phyloP scores from a whole-genome alignment of 164 flowering plant species.

The Cinnamomum chago region DNA sequence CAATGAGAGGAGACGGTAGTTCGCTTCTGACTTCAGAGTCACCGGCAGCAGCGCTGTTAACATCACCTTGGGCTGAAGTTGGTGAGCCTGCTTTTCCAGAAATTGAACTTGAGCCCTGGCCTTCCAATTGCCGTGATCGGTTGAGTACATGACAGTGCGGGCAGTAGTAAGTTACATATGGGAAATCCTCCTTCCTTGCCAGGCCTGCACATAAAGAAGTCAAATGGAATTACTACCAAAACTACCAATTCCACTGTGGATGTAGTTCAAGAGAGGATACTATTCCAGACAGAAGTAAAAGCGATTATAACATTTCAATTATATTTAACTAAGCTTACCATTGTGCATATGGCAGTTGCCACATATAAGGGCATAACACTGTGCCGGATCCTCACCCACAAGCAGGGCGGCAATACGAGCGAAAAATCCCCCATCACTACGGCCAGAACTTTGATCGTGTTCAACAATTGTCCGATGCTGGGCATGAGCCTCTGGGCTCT shows the following conservation, averaged over 20 bases:
- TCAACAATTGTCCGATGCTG: slow-evolving; percentile 46
- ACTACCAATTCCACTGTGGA: not conserved
- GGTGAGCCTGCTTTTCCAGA: slow-evolving; percentile 1
- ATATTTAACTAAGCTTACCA: slow-evolving; percentile 32
- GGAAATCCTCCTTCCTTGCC: slow-evolving; percentile 84
- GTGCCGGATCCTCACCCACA: slow-evolving; percentile 94
- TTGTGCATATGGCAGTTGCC: slow-evolving; percentile 96
- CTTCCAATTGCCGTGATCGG: slow-evolving; percentile 40
- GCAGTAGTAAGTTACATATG: slow-evolving; percentile 76
- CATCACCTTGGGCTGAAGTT: not conserved
- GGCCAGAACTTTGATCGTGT: slow-evolving; percentile 44
- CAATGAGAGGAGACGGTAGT: not conserved
- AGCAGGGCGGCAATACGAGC: slow-evolving; percentile 88
- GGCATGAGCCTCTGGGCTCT: slow-evolving; percentile 21
- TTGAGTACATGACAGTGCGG: slow-evolving; percentile 82
- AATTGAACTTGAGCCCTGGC: slow-evolving; percentile 27
- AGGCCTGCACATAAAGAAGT: slow-evolving; percentile 46
- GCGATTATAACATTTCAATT: not conserved
- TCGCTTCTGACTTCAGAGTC: not conserved
- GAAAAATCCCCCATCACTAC: slow-evolving; percentile 72
- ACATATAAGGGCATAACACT: slow-evolving; percentile 88
- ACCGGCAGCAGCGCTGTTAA: not conserved
- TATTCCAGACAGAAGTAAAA: not conserved
- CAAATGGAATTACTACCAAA: not conserved
- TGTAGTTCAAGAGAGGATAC: not conserved